A percentile compares a stretch with the other conserved stretches of the same genome.
phyloP scores from a whole-genome alignment of 129 eudicot genomes.

The Flaveria linearis region DNA sequence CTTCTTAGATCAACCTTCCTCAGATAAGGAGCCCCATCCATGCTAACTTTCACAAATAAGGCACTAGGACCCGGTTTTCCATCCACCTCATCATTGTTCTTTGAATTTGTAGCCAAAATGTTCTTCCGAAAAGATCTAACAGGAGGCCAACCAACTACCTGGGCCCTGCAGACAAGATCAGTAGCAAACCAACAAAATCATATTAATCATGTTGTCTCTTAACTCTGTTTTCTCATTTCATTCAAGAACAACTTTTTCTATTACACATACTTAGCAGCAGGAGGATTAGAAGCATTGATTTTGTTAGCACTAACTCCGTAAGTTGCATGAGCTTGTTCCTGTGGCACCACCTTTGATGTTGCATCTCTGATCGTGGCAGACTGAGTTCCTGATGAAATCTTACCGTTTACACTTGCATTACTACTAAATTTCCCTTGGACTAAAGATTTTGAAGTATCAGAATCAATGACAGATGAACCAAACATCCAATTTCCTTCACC shows the following conservation, averaged over 20 bases:
- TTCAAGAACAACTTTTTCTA: background rate
- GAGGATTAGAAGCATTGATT: constrained; percentile 53
- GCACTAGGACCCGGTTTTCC: constrained; percentile 68
- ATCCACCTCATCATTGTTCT: constrained; percentile 71
- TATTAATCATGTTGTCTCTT: background rate
- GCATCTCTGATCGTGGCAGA: constrained; percentile 44
- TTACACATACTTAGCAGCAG: constrained; percentile 79
- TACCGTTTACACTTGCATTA: constrained; percentile 41
- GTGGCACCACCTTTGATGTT: constrained; percentile 38
- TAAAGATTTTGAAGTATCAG: constrained; percentile 48
- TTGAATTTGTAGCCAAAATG: constrained; percentile 67
- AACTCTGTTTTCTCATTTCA: background rate
- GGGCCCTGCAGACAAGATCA: constrained; percentile 63
- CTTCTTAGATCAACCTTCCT: constrained; percentile 85
- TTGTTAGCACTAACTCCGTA: constrained; percentile 37
- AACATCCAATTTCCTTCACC: constrained; percentile 65
- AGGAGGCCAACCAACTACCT: constrained; percentile 99
- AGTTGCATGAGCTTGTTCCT: constrained; percentile 35
- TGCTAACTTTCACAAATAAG: constrained; percentile 83
- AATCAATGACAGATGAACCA: constrained; percentile 44
- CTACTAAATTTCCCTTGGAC: constrained; percentile 44
- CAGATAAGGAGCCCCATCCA: constrained; percentile 99
- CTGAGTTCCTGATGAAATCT: constrained; percentile 47
- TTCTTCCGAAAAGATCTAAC: constrained; percentile 85
- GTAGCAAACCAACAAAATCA: constrained; percentile 6